phyloP scores from a whole-genome alignment of 2,329 filamentous ascomycete genomes.

The Arthrobotrys megalospora region DNA sequence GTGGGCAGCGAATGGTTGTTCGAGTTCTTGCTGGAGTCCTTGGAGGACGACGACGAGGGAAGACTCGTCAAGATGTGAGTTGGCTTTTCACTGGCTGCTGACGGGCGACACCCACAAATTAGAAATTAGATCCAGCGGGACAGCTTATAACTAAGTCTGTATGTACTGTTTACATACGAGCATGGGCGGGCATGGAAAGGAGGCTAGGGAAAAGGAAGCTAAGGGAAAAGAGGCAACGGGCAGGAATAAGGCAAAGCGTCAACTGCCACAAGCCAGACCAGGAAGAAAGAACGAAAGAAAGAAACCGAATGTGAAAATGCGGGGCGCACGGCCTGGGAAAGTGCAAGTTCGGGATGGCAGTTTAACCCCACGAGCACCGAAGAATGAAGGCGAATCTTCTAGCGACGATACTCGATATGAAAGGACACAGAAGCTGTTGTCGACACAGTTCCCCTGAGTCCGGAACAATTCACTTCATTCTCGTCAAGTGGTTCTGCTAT shows the following conservation, averaged over 20 bases:
- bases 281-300: no score
- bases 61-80: slow-evolving; percentile 39
- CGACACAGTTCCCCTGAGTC: slow-evolving; percentile 23
- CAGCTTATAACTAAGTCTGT: slow-evolving; percentile 22
- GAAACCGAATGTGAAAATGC: slow-evolving; percentile 42
- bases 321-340: slow-evolving; percentile 40
- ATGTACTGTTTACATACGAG: neutral
- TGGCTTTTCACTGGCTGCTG: slow-evolving; percentile 51
- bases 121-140: slow-evolving; percentile 38
- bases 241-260: slow-evolving; percentile 25
- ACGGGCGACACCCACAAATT: neutral
- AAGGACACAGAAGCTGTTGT: slow-evolving; percentile 28
- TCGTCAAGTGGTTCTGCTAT: slow-evolving; percentile 9
- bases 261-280: slow-evolving; percentile 17
- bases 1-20: slow-evolving; percentile 56
- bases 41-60: slow-evolving; percentile 18
- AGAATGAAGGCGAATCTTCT: slow-evolving; percentile 29
- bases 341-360: slow-evolving; percentile 35
- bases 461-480: slow-evolving; percentile 39
- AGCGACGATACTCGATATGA: slow-evolving; percentile 11
- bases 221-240: neutral
- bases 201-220: slow-evolving; percentile 10
- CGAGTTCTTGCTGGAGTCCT: slow-evolving; percentile 37
- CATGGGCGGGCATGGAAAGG: neutral
- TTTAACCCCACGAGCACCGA: slow-evolving; percentile 27